Evolutionary conservation across 192 early-diverging fungal species (phyloP), one percentile per base, ranked within the genome.

Genomic region (Mortierella antarctica): DNA sequence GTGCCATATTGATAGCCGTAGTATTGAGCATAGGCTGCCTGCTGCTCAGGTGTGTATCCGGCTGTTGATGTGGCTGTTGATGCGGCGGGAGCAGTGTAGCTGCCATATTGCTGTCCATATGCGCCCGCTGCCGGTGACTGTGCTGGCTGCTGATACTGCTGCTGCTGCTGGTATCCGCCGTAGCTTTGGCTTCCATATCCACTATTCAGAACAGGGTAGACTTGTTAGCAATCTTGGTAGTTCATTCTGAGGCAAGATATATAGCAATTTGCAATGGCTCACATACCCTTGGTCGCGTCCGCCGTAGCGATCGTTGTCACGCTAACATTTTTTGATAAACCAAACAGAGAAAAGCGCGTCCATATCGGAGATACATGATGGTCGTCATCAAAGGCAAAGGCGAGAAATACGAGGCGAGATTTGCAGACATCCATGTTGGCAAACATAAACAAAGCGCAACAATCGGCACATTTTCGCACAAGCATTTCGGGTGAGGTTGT

Each of bases 21-120:
- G 60, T 80, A 80, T n/a, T 80, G 77, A 23, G 77, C 77, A 68
- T 80, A 80, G 15, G 70, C 77, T 52, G 77, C 77, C 20, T 80
- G 77, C 60, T 80, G 77, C 63, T 80, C 77, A 53, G 77, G 77
- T 15, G 77, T 80, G 55, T 80, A 80, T 55, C 65, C 70, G 39
- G 70, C 53, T 14, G 69, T 57, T 0, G 76, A 56, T 42, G 76
- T 20, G 5, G 74, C 46, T 11, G 60, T 48, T 20, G 70, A 44
- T 6, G 77, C 54, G 39, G 70, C 77, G 31, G 77, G 65, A n/a
- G 74, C 62, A 44, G 48, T 65, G 39, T 80, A 80, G 39, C 77
- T 58, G 13, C 70, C 77, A 57, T 72, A 80, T 47, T 80, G 67
- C 17, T 70, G 77, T 13, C 77, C 77, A 23, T 80, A 80, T 62